Base-by-base conservation (phyloP, 495 filamentous ascomycete species). In the Hypoxylon subgilvum region DNA sequence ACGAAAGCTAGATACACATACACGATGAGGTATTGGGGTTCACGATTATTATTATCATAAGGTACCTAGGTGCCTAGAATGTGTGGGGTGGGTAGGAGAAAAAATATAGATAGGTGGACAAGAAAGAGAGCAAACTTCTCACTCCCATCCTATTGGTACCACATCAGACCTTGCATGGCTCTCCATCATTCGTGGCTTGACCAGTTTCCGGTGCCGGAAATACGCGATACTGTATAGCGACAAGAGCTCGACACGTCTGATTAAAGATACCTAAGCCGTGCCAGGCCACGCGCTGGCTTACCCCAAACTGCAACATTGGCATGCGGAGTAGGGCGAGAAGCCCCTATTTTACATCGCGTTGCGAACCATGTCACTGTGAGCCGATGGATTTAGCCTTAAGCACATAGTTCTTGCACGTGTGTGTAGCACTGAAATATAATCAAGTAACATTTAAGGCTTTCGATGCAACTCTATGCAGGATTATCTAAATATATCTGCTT, bases 201-300 rank as follows among this genome's bases (percentile, higher is more conserved):
- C 52, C 27, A 63, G 9, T 63, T 74, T 47, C 71, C 71, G 7
- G 67, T 71, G 22, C 66, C 71, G 9, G 52, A 17, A 18, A 47
- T 74, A 36, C 66, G 71, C 6, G 71, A 74, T 27, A 74, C 71
- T 38, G 38, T 74, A 1, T 69, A 72, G 10, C 36, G 19, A 5
- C 50, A 47, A 0, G 52, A 54, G 12, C 61, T 39, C 9, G 21
- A 34, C 3, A 40, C 67, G 5, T n/a, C 9, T 38, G 68, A 66
- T 36, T 57, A 56, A 9, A 39, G 51, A 13, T 57, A n/a, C n/a
- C n/a, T n/a, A n/a, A 72, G 4, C 41, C 72, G 4, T 64, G 63
- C 34, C 52, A 58, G 9, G 69, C 71, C 38, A 16, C 72, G 19
- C 52, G 63, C 21, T 69, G 58, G 3, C 14, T 16, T 10, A 25